Evolutionary conservation across 2,329 filamentous ascomycete species (phyloP).

Genomic region (Fusarium sterilihyphosum): DNA sequence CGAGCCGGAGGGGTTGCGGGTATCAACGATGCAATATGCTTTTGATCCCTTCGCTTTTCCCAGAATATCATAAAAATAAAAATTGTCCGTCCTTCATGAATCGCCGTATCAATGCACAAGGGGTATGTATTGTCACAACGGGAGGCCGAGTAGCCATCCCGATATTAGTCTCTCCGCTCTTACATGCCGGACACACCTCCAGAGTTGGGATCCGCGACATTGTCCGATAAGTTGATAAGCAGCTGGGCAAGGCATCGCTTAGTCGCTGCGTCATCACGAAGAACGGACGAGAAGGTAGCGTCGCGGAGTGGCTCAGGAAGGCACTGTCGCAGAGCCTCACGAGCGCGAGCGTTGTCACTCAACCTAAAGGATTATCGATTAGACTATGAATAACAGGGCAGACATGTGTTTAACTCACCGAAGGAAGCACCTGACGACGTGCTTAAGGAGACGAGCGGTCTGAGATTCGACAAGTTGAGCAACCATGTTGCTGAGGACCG

Average conservation of each 20-base stretch:
- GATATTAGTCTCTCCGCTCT: constrained; percentile 26
- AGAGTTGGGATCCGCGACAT: constrained; percentile 66
- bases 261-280: constrained; percentile 95
- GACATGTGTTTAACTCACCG: constrained; percentile 70
- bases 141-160: constrained; percentile 13
- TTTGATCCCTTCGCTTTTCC: constrained; percentile 46
- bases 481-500: constrained; percentile 98
- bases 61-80: constrained; percentile 44
- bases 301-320: constrained; percentile 98
- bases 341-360: constrained; percentile 94
- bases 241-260: constrained; percentile 98
- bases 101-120: constrained; percentile 44
- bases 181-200: constrained; percentile 50
- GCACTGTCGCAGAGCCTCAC: constrained; percentile 94
- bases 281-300: constrained; percentile 94
- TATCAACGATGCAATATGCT: constrained; percentile 49
- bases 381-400: background rate
- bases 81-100: constrained; percentile 40
- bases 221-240: constrained; percentile 94
- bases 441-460: constrained; percentile 93
- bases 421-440: constrained; percentile 96
- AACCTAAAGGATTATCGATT: constrained; percentile 63
- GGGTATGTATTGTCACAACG: constrained; percentile 44
- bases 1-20: constrained; percentile 42
- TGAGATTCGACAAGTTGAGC: constrained; percentile 97